These are phyloP conservation scores for Trametes villosa DNA, from an alignment of 768 basidiomycete genomes.

Conservation along the genomic window DNA sequence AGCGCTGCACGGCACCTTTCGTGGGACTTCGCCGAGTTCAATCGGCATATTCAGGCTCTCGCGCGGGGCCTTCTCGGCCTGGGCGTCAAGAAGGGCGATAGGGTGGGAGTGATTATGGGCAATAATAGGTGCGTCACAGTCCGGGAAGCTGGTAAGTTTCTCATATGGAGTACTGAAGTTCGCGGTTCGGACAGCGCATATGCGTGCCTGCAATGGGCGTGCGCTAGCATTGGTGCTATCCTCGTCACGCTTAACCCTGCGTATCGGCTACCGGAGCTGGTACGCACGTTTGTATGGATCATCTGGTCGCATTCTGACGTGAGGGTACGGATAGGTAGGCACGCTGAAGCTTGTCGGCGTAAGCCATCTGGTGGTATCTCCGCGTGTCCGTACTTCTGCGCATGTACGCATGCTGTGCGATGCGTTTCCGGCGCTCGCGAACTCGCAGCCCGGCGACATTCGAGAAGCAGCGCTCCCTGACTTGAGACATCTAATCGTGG, in stretches of 20 bases:
- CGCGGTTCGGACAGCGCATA: slow-evolving; percentile 76
- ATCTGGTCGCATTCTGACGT: too few species aligned
- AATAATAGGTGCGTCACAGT: slow-evolving; percentile 81
- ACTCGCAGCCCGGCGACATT: slow-evolving; percentile 56
- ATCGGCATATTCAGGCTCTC: slow-evolving; percentile 64
- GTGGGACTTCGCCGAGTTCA: slow-evolving; percentile 78
- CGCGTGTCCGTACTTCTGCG: slow-evolving; percentile 63
- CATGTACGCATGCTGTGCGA: slow-evolving; percentile 65
- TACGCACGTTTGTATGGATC: too few species aligned
- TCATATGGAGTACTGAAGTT: too few species aligned
- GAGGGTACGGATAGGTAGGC: slow-evolving; percentile 59
- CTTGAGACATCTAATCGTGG: slow-evolving; percentile 66
- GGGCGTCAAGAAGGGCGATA: slow-evolving; percentile 75
- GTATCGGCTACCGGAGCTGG: slow-evolving; percentile 72
- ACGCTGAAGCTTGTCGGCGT: slow-evolving; percentile 68
- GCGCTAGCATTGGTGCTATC: slow-evolving; percentile 78
- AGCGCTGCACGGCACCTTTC: slow-evolving; percentile 58
- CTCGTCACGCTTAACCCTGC: slow-evolving; percentile 85
- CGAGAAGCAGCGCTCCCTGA: slow-evolving; percentile 61
- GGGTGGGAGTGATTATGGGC: slow-evolving; percentile 83
- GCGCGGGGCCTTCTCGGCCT: slow-evolving; percentile 72
- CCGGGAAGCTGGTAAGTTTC: too few species aligned
- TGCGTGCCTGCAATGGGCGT: slow-evolving; percentile 84
- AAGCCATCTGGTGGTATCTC: slow-evolving; percentile 73
- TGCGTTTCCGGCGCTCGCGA: slow-evolving; percentile 59